These are phyloP conservation scores for Beauveria sp. DNA, from an alignment of 2,329 filamentous ascomycete species.

Conservation along the genomic window DNA sequence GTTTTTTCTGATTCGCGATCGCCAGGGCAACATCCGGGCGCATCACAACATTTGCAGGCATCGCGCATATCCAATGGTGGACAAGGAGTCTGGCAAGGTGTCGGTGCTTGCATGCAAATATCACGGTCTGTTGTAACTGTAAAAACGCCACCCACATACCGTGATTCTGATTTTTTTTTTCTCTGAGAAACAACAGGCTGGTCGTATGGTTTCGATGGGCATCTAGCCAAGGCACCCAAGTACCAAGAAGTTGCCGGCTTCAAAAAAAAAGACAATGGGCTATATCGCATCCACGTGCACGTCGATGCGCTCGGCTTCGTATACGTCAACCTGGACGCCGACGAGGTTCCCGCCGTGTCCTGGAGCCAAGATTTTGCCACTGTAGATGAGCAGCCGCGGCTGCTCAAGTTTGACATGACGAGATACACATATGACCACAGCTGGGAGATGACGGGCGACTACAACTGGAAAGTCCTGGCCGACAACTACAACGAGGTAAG, in stretches of 20 bases:
- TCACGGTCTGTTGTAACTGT: slow-evolving; percentile 7
- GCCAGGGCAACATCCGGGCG: slow-evolving; percentile 15
- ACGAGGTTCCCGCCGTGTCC: slow-evolving; percentile 26
- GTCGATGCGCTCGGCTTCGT: slow-evolving; percentile 39
- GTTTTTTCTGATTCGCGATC: slow-evolving; percentile 17
- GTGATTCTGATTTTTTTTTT: not conserved
- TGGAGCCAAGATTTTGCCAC: slow-evolving; percentile 35
- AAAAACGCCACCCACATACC: no score
- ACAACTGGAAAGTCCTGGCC: slow-evolving; percentile 33
- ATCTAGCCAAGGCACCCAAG: slow-evolving; percentile 36
- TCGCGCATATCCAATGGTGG: slow-evolving; percentile 16
- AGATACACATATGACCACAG: slow-evolving; percentile 23
- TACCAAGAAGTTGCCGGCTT: slow-evolving; percentile 33
- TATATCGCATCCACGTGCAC: slow-evolving; percentile 39
- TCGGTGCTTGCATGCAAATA: slow-evolving; percentile 13
- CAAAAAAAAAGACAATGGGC: slow-evolving; percentile 32
- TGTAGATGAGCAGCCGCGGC: slow-evolving; percentile 18
- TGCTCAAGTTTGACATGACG: slow-evolving; percentile 19
- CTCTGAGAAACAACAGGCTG: slow-evolving; percentile 23
- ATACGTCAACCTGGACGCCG: slow-evolving; percentile 42
- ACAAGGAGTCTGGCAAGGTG: slow-evolving; percentile 15
- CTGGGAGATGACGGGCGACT: slow-evolving; percentile 27
- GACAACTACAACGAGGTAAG: slow-evolving; percentile 40
- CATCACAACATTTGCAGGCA: slow-evolving; percentile 18
- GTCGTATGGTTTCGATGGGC: slow-evolving; percentile 36